Conservation (phyloP, 129 eudicot genomes). For the Flaveria ramosissima region DNA sequence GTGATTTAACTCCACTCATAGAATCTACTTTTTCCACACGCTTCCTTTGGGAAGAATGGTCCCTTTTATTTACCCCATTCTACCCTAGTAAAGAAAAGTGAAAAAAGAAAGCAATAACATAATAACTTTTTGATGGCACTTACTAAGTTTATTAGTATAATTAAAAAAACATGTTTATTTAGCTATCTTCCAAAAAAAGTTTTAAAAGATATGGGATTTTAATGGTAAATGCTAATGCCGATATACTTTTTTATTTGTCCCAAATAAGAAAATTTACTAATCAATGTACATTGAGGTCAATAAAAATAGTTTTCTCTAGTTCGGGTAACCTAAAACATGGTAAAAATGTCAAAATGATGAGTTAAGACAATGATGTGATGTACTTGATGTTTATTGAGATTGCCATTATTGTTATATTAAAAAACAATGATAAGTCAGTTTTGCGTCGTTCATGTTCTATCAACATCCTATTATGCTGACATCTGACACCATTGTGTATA, state of each 20-base stretch:
- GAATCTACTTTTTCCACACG: slow-evolving; percentile 41
- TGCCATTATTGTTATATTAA: too few species aligned
- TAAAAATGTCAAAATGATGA: neutral
- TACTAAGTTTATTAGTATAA: neutral
- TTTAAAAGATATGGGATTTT: neutral
- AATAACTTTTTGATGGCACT: neutral
- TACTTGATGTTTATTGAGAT: too few species aligned
- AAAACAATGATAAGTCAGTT: too few species aligned
- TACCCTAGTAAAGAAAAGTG: slow-evolving; percentile 15
- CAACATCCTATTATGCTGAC: too few species aligned
- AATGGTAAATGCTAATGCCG: neutral
- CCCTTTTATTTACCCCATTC: slow-evolving; percentile 25
- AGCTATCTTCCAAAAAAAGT: neutral
- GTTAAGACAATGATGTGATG: neutral
- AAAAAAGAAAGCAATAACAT: neutral
- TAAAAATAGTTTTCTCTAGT: neutral
- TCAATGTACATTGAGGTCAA: neutral
- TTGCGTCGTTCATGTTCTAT: too few species aligned
- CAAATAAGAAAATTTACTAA: neutral
- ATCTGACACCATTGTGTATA: too few species aligned
- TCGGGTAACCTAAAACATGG: neutral
- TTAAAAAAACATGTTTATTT: neutral
- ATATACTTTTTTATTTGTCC: neutral
- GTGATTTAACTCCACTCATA: slow-evolving; percentile 29
- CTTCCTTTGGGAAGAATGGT: slow-evolving; percentile 39